A percentile compares a stretch with the other conserved stretches of the same genome.
Conservation (phyloP, 768 basidiomycete species). For the Rhodosporidiobolus odoratus region DNA sequence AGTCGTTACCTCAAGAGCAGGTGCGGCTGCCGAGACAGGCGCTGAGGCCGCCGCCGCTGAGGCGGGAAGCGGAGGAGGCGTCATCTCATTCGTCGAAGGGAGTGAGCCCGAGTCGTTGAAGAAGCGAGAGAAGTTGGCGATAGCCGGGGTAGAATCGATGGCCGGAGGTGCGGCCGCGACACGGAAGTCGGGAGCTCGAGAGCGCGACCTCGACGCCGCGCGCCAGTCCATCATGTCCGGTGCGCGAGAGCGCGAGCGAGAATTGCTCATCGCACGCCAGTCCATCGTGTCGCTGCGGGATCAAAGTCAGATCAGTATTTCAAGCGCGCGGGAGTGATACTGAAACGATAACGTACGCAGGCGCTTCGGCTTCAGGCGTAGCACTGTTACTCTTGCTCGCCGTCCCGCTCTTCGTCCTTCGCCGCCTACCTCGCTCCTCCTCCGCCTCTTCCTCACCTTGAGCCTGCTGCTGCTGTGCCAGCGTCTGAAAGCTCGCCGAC, state of each 20-base stretch:
- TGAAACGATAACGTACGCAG: constrained; percentile 40
- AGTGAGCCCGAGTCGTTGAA: constrained; percentile 23
- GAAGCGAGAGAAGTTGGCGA: constrained; percentile 36
- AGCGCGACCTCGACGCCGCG: constrained; percentile 51
- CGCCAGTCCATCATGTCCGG: constrained; percentile 79
- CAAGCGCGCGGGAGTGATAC: constrained; percentile 39
- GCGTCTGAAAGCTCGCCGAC: background rate
- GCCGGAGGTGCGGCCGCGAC: constrained; percentile 23
- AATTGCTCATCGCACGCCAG: constrained; percentile 36
- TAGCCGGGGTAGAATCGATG: constrained; percentile 22
- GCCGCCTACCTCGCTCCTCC: constrained; percentile 42
- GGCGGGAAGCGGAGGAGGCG: constrained; percentile 11
- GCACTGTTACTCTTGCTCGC: constrained; percentile 31
- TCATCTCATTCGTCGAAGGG: constrained; percentile 11
- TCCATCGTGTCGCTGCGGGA: constrained; percentile 41
- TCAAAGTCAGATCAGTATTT: background rate
- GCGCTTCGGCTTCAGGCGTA: constrained; percentile 21
- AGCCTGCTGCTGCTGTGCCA: background rate
- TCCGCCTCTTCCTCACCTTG: constrained; percentile 16
- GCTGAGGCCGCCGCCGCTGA: background rate
- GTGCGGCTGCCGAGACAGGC: background rate
- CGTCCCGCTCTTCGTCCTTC: constrained; percentile 45
- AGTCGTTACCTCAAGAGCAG: background rate
- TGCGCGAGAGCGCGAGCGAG: constrained; percentile 40
- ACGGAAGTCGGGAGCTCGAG: constrained; percentile 43